Percentiles rank a stretch among this genome's conserved stretches.
Evolutionary conservation across 2,329 filamentous ascomycete species (phyloP).

Genomic region (Paradendryphiella salina): DNA sequence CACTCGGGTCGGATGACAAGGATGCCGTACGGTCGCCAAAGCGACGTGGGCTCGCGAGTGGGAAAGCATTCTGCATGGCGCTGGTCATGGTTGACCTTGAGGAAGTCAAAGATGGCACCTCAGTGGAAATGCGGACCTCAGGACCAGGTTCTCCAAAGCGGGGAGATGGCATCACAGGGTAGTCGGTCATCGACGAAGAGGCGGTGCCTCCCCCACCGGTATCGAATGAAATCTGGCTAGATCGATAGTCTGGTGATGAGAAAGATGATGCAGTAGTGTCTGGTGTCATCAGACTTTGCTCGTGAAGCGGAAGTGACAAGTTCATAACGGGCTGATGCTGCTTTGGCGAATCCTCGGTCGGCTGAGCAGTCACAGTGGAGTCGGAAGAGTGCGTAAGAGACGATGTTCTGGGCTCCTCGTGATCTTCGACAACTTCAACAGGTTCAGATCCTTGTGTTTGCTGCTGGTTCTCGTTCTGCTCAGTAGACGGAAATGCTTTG

Average conservation of each 20-base stretch:
- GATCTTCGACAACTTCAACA: conserved; percentile 52
- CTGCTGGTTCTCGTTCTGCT: conserved; percentile 12
- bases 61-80: conserved; percentile 62
- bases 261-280: conserved; percentile 62
- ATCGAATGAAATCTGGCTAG: conserved; percentile 67
- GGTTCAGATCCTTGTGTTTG: conserved; percentile 35
- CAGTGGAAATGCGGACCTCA: conserved; percentile 71
- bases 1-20: conserved; percentile 48
- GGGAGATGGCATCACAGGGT: conserved; percentile 70
- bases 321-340: conserved; percentile 45
- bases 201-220: conserved; percentile 73
- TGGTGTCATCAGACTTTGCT: conserved; percentile 64
- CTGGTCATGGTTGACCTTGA: conserved; percentile 76
- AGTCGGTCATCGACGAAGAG: conserved; percentile 72
- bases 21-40: conserved; percentile 48
- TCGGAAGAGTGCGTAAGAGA: conserved; percentile 56
- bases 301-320: conserved; percentile 44
- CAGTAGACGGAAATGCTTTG: conserved; percentile 20
- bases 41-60: conserved; percentile 49
- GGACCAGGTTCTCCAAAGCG: conserved; percentile 74
- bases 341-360: conserved; percentile 39
- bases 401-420: conserved; percentile 54
- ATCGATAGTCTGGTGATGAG: conserved; percentile 67
- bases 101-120: conserved; percentile 74
- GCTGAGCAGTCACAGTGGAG: conserved; percentile 50